These are phyloP conservation scores for Salinomyces thailandicus DNA, from an alignment of 2,329 filamentous ascomycete genomes.

Conservation along the genomic window DNA sequence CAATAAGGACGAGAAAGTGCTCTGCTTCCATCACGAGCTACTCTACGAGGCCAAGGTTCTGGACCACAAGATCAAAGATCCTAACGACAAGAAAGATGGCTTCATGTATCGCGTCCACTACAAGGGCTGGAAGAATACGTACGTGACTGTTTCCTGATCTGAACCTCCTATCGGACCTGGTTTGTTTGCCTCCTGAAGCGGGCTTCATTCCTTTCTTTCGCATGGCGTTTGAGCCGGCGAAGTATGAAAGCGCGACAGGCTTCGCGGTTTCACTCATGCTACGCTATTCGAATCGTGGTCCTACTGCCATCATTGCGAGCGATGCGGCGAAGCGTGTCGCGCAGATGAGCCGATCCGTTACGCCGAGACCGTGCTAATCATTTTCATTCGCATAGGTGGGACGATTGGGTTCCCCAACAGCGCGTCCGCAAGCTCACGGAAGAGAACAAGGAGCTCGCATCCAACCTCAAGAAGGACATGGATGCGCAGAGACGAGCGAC, in stretches of 20 bases:
- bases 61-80: constrained; percentile 56
- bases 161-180: neutral
- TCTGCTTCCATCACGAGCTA: constrained; percentile 95
- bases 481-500: constrained; percentile 45
- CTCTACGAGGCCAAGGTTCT: constrained; percentile 96
- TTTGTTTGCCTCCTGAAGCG: neutral
- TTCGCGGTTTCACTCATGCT: neutral
- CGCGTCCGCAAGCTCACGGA: constrained; percentile 89
- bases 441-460: constrained; percentile 84
- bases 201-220: constrained; percentile 1
- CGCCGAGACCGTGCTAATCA: constrained; percentile 4
- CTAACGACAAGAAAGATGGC: constrained; percentile 58
- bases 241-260: neutral
- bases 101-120: constrained; percentile 93
- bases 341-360: too few species aligned
- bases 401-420: constrained; percentile 94
- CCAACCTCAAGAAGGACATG: constrained; percentile 59
- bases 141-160: constrained; percentile 39
- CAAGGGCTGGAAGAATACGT: constrained; percentile 96
- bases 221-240: too few species aligned
- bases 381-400: constrained; percentile 54
- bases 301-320: too few species aligned
- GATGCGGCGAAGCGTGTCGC: neutral
- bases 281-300: neutral
- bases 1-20: constrained; percentile 74